A percentile compares a stretch with the other conserved stretches of the same genome.
These are phyloP conservation scores for Saturnispora silvae DNA, from an alignment of 805 yeast genomes.

Conservation along the genomic window DNA sequence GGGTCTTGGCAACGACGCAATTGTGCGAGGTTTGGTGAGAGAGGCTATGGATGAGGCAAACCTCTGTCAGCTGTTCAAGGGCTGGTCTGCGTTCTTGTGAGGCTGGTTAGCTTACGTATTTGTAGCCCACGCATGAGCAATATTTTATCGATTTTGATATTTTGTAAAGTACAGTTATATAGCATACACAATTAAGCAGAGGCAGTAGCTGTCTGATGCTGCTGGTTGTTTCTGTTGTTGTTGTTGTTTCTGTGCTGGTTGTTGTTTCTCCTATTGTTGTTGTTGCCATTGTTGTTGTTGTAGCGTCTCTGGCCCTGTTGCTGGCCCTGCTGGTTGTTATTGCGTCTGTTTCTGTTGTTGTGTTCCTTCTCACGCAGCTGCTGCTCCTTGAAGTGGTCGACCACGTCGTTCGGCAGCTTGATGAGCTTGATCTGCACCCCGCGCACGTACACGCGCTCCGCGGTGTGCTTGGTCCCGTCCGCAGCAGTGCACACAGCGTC, in stretches of 20 bases:
- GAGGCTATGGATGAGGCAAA: slow-evolving; percentile 64
- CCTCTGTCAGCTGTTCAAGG: slow-evolving; percentile 65
- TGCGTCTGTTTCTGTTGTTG: slow-evolving; percentile 15
- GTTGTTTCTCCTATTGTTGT: slow-evolving; percentile 21
- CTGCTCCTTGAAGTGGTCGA: slow-evolving; percentile 66
- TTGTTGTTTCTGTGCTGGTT: slow-evolving; percentile 10
- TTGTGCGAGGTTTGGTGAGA: slow-evolving; percentile 66
- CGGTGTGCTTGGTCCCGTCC: slow-evolving; percentile 23
- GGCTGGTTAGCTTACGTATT: too few species aligned
- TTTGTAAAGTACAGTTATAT: not conserved
- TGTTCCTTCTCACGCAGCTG: slow-evolving; percentile 26
- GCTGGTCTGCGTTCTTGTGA: slow-evolving; percentile 73
- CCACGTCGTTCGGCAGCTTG: slow-evolving; percentile 65
- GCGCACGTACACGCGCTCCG: slow-evolving; percentile 69
- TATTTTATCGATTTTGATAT: not conserved
- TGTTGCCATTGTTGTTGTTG: slow-evolving; percentile 8
- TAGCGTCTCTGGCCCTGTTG: slow-evolving; percentile 8
- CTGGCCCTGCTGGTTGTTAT: slow-evolving; percentile 17
- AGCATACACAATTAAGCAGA: not conserved
- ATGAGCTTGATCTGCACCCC: slow-evolving; percentile 77
- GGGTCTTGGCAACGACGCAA: slow-evolving; percentile 73
- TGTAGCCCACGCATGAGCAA: too few species aligned
- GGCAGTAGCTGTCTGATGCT: not conserved
- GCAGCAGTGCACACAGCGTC: slow-evolving; percentile 52
- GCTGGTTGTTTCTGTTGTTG: slow-evolving; percentile 3